Evolutionary conservation across 192 early-diverging fungal species (phyloP), one percentile per base, ranked within the genome.

Genomic region (Mortierella alpina): DNA sequence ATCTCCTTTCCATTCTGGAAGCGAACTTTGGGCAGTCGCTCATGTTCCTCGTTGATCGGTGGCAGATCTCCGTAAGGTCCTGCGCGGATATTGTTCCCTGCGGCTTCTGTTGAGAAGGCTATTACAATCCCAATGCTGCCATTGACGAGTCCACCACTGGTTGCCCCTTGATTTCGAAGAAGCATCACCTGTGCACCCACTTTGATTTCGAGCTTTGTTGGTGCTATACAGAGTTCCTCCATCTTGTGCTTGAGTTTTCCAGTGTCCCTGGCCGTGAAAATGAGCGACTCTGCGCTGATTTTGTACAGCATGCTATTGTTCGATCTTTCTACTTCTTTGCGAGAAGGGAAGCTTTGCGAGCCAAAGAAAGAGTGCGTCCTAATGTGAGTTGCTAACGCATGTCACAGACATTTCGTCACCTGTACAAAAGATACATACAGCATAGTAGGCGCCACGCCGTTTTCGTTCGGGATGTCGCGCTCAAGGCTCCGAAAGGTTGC

Each of bases 131-230:
- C 95, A n/a, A 91, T 83, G 48, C 90, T 91, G 49, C 95, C 95
- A 72, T 96, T 96, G 55, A 95, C 94, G n/a, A 96, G 79, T 0
- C 78, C 79, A 10, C 66, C 47, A 4, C 84, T 84, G 4, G 70
- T 70, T 0, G 68, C 75, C 17, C 40, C 48, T 42, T 79, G 75
- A 66, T 94, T 94, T 59, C 91, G 93, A 46, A 93, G 81, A 49
- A 98, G 84, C 93, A 96, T 96, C 2, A 98, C 96, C 71, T 96
- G 96, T 6, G 95, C 90, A 46, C 86, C 66, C 5, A 83, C 44
- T 82, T 96, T 96, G n/a, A 98, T 84, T 59, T 88, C 86, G 4
- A 98, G 84, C 20, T 67, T 50, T 9, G 79, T 71, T 0, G 90
- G 94, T 0, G 94, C 92, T 22, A 90, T 77, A 70, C 92, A 92